These are phyloP conservation scores for Rhodomyrtus psidioides DNA, from an alignment of 441 rosid species.

Conservation along the genomic window DNA sequence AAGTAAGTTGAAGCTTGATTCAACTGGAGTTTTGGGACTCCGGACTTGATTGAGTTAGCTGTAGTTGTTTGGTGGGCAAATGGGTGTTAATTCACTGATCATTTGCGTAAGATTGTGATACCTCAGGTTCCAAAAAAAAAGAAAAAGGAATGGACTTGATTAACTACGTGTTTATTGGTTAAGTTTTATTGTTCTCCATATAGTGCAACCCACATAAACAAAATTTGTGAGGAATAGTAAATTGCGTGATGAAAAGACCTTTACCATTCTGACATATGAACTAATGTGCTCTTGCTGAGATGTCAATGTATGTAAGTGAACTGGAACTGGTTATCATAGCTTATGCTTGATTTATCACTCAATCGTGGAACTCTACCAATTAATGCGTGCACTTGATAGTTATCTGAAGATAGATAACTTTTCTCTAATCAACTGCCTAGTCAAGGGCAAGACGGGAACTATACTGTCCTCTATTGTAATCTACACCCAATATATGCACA, in stretches of 20 bases:
- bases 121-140: neutral
- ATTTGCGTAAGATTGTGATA: neutral
- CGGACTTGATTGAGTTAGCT: neutral
- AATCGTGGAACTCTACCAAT: neutral
- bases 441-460: neutral
- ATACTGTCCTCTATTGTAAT: neutral
- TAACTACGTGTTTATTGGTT: neutral
- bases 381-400: neutral
- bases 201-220: neutral
- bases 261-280: neutral
- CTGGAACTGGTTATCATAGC: neutral
- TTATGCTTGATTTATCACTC: neutral
- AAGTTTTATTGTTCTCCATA: neutral
- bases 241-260: neutral
- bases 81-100: neutral
- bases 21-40: neutral
- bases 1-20: neutral
- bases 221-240: neutral
- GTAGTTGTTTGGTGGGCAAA: neutral
- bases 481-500: neutral
- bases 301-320: neutral
- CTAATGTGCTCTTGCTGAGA: neutral
- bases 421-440: neutral
- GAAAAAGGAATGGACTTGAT: neutral
- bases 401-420: neutral